Evolutionary conservation across 2,329 filamentous ascomycete species (phyloP).

Genomic region (Arachnomyces sp.): DNA sequence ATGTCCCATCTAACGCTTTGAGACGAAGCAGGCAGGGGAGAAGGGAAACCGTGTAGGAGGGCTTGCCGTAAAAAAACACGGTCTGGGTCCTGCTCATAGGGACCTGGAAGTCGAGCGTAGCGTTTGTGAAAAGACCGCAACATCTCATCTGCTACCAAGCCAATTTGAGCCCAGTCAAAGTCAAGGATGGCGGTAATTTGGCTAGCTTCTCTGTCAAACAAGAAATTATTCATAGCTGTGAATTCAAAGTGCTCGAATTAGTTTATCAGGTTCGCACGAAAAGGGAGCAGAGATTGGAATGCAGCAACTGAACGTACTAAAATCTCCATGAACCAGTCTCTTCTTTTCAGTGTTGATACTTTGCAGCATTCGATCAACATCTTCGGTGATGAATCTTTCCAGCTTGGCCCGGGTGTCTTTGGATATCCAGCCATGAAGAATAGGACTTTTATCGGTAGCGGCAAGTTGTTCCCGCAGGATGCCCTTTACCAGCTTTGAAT

Average conservation of each 20-base stretch:
- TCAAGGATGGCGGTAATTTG: conserved; percentile 24
- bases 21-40: conserved; percentile 11
- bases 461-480: conserved; percentile 20
- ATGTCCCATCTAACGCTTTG: conserved; percentile 17
- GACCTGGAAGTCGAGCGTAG: conserved; percentile 19
- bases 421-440: conserved; percentile 24
- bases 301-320: conserved; percentile 1
- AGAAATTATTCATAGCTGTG: conserved; percentile 20
- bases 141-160: conserved; percentile 19
- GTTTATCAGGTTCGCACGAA: no score
- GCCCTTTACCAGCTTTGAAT: conserved; percentile 20
- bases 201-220: conserved; percentile 18
- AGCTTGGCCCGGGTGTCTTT: conserved; percentile 22
- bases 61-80: conserved; percentile 16
- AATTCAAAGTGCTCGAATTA: background rate
- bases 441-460: conserved; percentile 19
- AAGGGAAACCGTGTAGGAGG: conserved; percentile 21
- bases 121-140: conserved; percentile 18
- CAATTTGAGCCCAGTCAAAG: conserved; percentile 20
- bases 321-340: conserved; percentile 6
- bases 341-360: no score
- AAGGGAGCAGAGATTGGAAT: no score
- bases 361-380: no score
- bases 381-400: conserved; percentile 15
- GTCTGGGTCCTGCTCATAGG: conserved; percentile 13